Evolutionary conservation across 2,329 filamentous ascomycete species (phyloP).

Genomic region (Lasiodiplodia hormozganensis): DNA sequence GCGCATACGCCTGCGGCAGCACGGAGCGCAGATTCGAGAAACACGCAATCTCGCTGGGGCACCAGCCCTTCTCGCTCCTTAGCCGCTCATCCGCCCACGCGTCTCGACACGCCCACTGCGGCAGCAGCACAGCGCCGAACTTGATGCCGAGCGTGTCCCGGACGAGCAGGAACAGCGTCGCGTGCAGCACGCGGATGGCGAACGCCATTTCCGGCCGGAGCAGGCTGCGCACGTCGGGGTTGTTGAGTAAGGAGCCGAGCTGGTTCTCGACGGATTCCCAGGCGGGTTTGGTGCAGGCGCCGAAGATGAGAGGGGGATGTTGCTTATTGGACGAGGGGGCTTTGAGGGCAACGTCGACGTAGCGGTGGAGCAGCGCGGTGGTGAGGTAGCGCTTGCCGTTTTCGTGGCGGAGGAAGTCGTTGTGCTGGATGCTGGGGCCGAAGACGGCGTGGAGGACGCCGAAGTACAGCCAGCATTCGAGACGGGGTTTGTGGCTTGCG

Average conservation of each 20-base stretch:
- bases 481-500: background rate
- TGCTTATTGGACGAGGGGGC: no score
- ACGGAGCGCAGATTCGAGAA: background rate
- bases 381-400: background rate
- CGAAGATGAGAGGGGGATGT: no score
- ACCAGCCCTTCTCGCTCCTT: background rate
- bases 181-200: background rate
- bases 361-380: background rate
- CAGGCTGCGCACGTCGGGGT: background rate
- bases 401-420: background rate
- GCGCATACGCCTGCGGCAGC: background rate
- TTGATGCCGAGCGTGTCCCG: background rate
- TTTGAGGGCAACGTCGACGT: background rate
- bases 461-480: conserved; percentile 4
- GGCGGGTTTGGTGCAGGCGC: background rate
- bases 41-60: background rate
- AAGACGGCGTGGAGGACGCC: background rate
- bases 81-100: background rate
- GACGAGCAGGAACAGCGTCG: background rate
- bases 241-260: background rate
- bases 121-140: background rate
- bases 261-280: background rate
- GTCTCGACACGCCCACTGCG: background rate
- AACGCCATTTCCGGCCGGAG: background rate
- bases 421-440: background rate